Base-by-base conservation (phyloP, 805 yeast species). In the Metschnikowia chrysomelidarum region DNA sequence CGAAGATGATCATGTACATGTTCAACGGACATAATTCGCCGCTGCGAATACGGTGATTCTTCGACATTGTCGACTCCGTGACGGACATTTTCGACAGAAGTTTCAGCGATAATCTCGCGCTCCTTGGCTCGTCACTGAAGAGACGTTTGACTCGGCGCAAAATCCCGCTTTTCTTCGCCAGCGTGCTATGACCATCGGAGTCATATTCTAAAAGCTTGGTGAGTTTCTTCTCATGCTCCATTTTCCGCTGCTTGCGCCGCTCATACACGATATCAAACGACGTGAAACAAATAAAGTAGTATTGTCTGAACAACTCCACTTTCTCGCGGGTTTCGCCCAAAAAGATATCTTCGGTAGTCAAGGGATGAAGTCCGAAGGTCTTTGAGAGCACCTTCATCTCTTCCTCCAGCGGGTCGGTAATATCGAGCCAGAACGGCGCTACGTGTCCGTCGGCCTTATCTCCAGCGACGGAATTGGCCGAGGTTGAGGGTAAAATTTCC, bases 291-390 rank as follows among this genome's bases (percentile, higher is more conserved):
- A 93, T 85, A 49, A 91, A 79, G 58, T 91, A 93, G 60, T 91
- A 91, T 45, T 85, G 85, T 52, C 84, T 82, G 65, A 91, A 91
- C 21, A 93, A 60, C 61, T 91, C 98, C 14, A 91, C 96, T 55
- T 91, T 91, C 58, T 91, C 98, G 46, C 98, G 76, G 1, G 95
- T 84, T 56, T 91, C 98, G 2, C 96, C 96, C 19, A 89, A 62
- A 41, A 85, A 83, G 30, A 91, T 89, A 62, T 91, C 98, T 56
- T 91, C 98, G 0, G 97, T 86, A 0, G 98, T 91, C 50, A 91
- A 73, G 0, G 98, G 98, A 60, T 91, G 98, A 38, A 91, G 87
- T 1, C 95, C 95, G 63, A 91, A 91, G 0, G 97, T 80, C 51
- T 87, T 87, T 18, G 94, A 78, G 10, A 91, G 50, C 0, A 83